A percentile compares a stretch with the other conserved stretches of the same genome.
These are phyloP conservation scores for Coemansia sp. DNA, from an alignment of 192 early-diverging fungal genomes.

Conservation along the genomic window DNA sequence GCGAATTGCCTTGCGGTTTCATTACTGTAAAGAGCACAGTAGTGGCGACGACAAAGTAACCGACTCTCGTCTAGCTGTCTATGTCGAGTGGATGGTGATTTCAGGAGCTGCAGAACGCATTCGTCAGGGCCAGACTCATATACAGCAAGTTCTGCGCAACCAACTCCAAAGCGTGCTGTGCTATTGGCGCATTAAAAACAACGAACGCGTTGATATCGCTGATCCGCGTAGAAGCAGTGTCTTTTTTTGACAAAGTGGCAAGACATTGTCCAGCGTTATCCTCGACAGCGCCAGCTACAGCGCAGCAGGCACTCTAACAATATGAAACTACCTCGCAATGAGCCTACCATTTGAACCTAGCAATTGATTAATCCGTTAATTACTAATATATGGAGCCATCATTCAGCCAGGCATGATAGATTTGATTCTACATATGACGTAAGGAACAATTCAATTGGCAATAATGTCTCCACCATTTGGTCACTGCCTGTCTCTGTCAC, in stretches of 20 bases:
- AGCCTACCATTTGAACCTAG: too few species aligned
- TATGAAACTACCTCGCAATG: too few species aligned
- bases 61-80: slow-evolving; percentile 36
- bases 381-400: too few species aligned
- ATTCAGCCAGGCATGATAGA: too few species aligned
- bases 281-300: slow-evolving; percentile 35
- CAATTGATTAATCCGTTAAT: too few species aligned
- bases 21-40: slow-evolving; percentile 36
- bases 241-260: slow-evolving; percentile 46
- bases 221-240: not conserved
- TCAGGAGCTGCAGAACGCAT: slow-evolving; percentile 54
- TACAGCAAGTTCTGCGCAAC: slow-evolving; percentile 52
- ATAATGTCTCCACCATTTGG: too few species aligned
- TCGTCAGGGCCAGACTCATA: slow-evolving; percentile 42
- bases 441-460: too few species aligned
- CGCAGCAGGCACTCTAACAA: slow-evolving; percentile 7
- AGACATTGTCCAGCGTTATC: slow-evolving; percentile 41
- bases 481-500: too few species aligned
- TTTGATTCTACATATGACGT: too few species aligned
- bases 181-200: slow-evolving; percentile 53
- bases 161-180: slow-evolving; percentile 54
- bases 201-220: not conserved
- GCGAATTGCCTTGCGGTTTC: slow-evolving; percentile 54
- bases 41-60: slow-evolving; percentile 39
- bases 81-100: slow-evolving; percentile 54